Evolutionary conservation across 2,329 filamentous ascomycete genomes (phyloP), one percentile per base, ranked within the genome.

Genomic region (Xylariaceae sp.): DNA sequence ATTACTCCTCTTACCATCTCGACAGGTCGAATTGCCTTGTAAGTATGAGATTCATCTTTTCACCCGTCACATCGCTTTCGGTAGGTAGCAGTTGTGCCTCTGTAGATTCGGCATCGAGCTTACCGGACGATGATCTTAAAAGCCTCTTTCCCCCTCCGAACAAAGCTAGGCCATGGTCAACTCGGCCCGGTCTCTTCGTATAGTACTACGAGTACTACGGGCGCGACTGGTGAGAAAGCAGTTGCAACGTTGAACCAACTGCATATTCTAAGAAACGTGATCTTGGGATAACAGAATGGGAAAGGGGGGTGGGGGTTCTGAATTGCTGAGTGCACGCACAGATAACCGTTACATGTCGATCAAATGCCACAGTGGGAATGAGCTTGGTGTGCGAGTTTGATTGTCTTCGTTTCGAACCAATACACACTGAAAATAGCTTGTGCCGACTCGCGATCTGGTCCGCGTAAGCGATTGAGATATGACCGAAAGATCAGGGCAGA

Each of bases 201-300:
- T 42, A 42, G 37, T 42, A 42, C 23, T 5, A 18, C 17, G 17
- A 18, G 17, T 30, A 5, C 23, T 30, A 30, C 23, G 37, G 37
- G 37, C 37, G 37, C 37, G 37, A 42, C 37, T 42, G 37, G 37
- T 13, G 42, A 45, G 5, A 45, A 45, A 6, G 13, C 2, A 56
- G 47, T 53, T 63, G 61, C 51, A 59, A 59, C 56, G 45, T 53
- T 44, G 49, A 59, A 61, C 62, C 62, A 64, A 64, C 62, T 64
- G 62, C 62, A 64, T 64, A 48, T 37, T 13, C 47, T 15, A 45
- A n/a, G 42, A 50, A 50, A 50, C 47, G 8, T 10, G 47, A 48
- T 48, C 45, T n/a, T 17, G 45, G 37, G 11, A 45, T n/a, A 45
- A 45, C 10, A 45, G 13, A 45, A 45, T n/a, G 42, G 42, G 13